Evolutionary conservation across 2,329 filamentous ascomycete genomes (phyloP).

Genomic region (Microsporum ferrugineum): DNA sequence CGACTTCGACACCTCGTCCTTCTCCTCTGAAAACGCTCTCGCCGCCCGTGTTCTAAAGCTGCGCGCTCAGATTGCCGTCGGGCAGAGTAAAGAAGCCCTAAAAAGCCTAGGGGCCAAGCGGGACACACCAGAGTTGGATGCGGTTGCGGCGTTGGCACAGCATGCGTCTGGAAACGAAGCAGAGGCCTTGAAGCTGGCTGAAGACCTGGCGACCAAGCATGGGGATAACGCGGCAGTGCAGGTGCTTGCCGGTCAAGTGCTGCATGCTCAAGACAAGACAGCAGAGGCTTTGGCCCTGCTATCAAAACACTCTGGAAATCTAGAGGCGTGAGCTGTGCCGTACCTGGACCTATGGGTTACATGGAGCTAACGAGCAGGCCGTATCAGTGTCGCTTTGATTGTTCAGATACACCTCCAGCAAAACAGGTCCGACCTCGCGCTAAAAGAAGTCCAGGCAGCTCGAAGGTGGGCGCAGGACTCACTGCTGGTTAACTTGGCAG

Average conservation of each 20-base stretch:
- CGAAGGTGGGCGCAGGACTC: conserved; percentile 93
- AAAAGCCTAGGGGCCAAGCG: conserved; percentile 54
- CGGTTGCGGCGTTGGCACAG: conserved; percentile 65
- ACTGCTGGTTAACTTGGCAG: conserved; percentile 81
- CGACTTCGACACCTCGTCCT: conserved; percentile 69
- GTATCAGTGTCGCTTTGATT: conserved; percentile 61
- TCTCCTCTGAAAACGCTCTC: conserved; percentile 66
- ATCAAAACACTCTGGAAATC: conserved; percentile 69
- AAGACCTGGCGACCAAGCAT: conserved; percentile 55
- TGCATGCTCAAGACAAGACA: conserved; percentile 68
- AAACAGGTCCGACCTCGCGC: conserved; percentile 78
- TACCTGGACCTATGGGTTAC: background rate
- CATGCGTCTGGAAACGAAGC: conserved; percentile 49
- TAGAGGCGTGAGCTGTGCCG: conserved; percentile 53
- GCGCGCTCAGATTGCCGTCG: conserved; percentile 72
- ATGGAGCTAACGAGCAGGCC: background rate
- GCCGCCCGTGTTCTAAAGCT: conserved; percentile 67
- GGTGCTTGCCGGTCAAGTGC: conserved; percentile 65
- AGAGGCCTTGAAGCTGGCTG: conserved; percentile 50
- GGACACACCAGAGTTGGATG: conserved; percentile 57
- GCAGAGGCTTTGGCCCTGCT: conserved; percentile 75
- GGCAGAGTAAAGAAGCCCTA: conserved; percentile 62
- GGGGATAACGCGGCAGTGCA: conserved; percentile 71
- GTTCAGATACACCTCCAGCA: conserved; percentile 86
- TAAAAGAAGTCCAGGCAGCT: conserved; percentile 78